Evolutionary conservation across 148 eudicot species (phyloP).

Genomic region (Rhododendron mucronatum): DNA sequence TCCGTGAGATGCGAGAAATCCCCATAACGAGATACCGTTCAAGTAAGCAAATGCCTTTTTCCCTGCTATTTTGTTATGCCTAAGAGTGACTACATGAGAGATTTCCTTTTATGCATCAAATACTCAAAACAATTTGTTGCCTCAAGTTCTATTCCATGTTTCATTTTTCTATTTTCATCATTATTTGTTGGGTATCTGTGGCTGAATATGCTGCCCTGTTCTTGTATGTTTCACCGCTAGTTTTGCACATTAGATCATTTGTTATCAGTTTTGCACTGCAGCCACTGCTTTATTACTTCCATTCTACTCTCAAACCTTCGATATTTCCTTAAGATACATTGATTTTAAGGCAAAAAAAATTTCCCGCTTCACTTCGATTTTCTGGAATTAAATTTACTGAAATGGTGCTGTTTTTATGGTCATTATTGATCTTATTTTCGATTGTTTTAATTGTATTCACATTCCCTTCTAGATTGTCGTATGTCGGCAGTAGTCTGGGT

Average conservation of each 20-base stretch:
- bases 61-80: neutral
- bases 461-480: neutral
- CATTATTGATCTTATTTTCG: neutral
- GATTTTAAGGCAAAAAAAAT: neutral
- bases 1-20: slow-evolving; percentile 78
- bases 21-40: slow-evolving; percentile 72
- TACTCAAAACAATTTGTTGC: neutral
- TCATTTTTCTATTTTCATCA: too few species aligned
- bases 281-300: neutral
- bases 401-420: neutral
- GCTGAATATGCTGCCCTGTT: neutral
- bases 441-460: neutral
- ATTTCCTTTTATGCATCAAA: neutral
- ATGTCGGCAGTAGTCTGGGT: neutral
- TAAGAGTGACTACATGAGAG: neutral
- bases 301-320: neutral
- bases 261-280: neutral
- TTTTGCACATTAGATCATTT: neutral
- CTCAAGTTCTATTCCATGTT: neutral
- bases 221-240: neutral
- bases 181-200: neutral
- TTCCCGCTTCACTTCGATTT: neutral
- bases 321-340: neutral
- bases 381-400: neutral
- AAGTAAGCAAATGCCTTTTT: slow-evolving; percentile 47